Evolutionary conservation across 2,329 filamentous ascomycete genomes (phyloP).

Genomic region (Fusarium beomiforme): DNA sequence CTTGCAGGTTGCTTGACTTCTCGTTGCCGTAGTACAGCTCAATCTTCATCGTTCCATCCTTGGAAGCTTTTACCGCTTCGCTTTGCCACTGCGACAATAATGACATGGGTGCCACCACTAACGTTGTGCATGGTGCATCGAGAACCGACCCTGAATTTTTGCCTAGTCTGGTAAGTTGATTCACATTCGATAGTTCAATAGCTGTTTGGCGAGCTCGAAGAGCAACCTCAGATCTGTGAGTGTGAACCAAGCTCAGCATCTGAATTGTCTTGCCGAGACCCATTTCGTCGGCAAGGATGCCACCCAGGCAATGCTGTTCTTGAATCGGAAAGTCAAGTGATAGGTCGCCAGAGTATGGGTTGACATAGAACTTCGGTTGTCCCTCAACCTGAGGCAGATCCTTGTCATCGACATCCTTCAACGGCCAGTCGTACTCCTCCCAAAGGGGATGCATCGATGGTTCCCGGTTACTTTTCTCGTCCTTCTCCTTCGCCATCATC

Average conservation of each 20-base stretch:
- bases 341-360: constrained; percentile 94
- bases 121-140: constrained; percentile 84
- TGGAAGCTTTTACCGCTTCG: constrained; percentile 91
- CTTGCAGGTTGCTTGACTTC: constrained; percentile 80
- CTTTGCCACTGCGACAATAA: constrained; percentile 97
- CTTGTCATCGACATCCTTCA: constrained; percentile 86
- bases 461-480: constrained; percentile 75
- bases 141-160: constrained; percentile 67
- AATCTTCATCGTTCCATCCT: constrained; percentile 81
- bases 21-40: constrained; percentile 94
- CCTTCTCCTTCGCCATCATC: constrained; percentile 95
- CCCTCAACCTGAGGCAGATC: constrained; percentile 72
- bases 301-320: constrained; percentile 93
- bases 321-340: constrained; percentile 92
- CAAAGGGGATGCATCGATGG: constrained; percentile 95
- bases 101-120: constrained; percentile 97
- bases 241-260: constrained; percentile 93
- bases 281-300: constrained; percentile 97
- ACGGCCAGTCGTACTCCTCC: constrained; percentile 94
- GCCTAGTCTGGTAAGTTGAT: constrained; percentile 70
- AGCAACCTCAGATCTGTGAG: constrained; percentile 73
- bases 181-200: constrained; percentile 57
- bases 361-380: constrained; percentile 87
- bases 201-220: constrained; percentile 49
- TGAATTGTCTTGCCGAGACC: constrained; percentile 98